These are phyloP conservation scores for Coemansia sp. DNA, from an alignment of 192 early-diverging fungal species.

Conservation along the genomic window DNA sequence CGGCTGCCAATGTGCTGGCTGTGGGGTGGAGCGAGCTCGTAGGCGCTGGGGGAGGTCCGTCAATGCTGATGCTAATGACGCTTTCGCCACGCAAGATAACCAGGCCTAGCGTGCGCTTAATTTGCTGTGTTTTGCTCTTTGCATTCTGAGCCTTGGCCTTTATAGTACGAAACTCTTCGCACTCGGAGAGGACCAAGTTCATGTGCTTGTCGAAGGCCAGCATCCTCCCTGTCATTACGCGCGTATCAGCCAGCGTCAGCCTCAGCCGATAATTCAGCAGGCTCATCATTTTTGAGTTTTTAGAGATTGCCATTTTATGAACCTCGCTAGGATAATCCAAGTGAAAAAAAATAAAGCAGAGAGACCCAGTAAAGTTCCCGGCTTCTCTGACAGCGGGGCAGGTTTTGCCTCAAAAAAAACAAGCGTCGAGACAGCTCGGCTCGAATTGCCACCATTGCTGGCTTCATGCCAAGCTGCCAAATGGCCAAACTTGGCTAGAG, in stretches of 20 bases:
- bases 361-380: no score
- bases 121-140: conserved; percentile 61
- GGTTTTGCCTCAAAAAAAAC: no score
- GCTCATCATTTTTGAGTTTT: conserved; percentile 86
- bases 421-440: neutral
- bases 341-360: no score
- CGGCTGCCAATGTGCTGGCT: conserved; percentile 47
- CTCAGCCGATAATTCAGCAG: conserved; percentile 94
- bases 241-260: conserved; percentile 87
- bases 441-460: no score
- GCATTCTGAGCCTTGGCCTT: conserved; percentile 62
- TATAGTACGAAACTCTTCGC: conserved; percentile 93
- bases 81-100: conserved; percentile 93
- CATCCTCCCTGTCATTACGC: conserved; percentile 95
- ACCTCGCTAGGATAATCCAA: neutral
- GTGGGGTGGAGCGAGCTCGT: conserved; percentile 54
- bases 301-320: conserved; percentile 59
- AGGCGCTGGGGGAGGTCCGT: conserved; percentile 79
- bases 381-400: no score
- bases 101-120: conserved; percentile 89
- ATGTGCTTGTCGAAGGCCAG: conserved; percentile 99
- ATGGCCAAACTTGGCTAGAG: neutral
- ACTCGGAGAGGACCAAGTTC: conserved; percentile 97
- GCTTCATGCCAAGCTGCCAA: neutral
- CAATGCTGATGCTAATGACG: conserved; percentile 87